phyloP scores from a whole-genome alignment of 2,329 filamentous ascomycete species.

The Nectriaceae sp. region DNA sequence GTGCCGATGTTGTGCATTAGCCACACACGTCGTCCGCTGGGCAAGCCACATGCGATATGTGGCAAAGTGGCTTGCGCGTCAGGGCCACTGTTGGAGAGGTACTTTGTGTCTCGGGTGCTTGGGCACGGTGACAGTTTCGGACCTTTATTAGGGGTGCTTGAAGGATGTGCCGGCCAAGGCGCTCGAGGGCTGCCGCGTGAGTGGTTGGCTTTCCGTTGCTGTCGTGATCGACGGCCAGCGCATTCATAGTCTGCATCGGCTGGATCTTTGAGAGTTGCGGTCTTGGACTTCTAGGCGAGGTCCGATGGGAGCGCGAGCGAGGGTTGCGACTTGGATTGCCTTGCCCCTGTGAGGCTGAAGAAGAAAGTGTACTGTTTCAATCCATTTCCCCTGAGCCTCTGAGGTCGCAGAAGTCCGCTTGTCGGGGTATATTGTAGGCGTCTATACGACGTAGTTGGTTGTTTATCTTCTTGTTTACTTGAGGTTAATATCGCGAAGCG shows the following conservation, averaged over 20 bases:
- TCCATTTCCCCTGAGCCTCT: neutral
- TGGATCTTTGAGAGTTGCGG: neutral
- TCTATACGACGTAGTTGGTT: too few relatives aligned
- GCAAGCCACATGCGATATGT: conserved; percentile 13
- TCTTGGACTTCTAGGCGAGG: neutral
- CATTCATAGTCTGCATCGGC: too few relatives aligned
- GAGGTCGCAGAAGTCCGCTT: neutral
- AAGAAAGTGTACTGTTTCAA: neutral
- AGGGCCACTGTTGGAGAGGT: neutral
- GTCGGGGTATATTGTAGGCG: neutral
- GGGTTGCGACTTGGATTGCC: neutral
- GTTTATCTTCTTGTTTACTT: too few relatives aligned
- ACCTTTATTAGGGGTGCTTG: neutral
- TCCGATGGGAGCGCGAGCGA: neutral
- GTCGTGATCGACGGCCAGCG: neutral
- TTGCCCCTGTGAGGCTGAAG: too few relatives aligned
- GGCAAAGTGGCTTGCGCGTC: conserved; percentile 32
- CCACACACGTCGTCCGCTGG: neutral
- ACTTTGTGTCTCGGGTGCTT: neutral
- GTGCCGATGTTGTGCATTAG: neutral
- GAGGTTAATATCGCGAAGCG: neutral
- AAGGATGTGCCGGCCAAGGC: neutral
- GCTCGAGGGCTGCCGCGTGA: neutral
- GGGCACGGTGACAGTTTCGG: neutral
- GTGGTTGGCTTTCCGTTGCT: neutral